Evolutionary conservation across 768 basidiomycete species (phyloP), one percentile per base, ranked within the genome.

Genomic region (Podaxis pistillaris): DNA sequence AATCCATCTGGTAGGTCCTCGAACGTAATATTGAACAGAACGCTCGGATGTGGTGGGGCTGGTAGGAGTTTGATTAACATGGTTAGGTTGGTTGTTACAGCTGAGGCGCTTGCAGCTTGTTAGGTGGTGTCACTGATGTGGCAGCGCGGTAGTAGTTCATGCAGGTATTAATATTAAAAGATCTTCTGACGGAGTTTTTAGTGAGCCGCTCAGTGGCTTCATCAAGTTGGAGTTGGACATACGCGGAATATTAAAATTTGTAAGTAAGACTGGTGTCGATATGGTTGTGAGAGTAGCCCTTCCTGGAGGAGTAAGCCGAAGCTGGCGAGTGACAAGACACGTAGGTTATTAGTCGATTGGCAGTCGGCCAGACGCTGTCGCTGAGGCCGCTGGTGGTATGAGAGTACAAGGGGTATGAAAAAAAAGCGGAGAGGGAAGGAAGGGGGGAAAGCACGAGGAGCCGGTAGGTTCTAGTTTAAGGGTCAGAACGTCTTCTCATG

Each of bases 21-120:
- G 66, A 89, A 88, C 37, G 80, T 68, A 49, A 90, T 70, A 2
- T 78, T 81, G 72, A 88, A 88, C 66, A 87, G 78, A 63, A 91
- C 82, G 46, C 82, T 79, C 12, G 86, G 81, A 36, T 80, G 67
- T 46, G 81, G 75, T 2, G 75, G 66, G 3, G 77, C 73, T 3
- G 78, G 76, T 30, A 75, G 69, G 24, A 90, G 82, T 70, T 80
- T 80, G 69, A 90, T 82, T 68, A 84, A 74, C 88, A 90, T 90
- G 37, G 30, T 50, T 36, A 33, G 38, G 24, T 28, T 24, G 38
- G 22, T 22, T n/a, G 36, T 56, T 56, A 50, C 36, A 33, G 36
- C 22, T 50, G 55, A 33, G 46, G 55, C 46, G 54, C 30, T 49
- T 24, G 53, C 28, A 19, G 61, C 36, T 56, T 62, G 44, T 22